Base-by-base conservation (phyloP, 73 alveolate genomes). In the Breviolum minutum region DNA sequence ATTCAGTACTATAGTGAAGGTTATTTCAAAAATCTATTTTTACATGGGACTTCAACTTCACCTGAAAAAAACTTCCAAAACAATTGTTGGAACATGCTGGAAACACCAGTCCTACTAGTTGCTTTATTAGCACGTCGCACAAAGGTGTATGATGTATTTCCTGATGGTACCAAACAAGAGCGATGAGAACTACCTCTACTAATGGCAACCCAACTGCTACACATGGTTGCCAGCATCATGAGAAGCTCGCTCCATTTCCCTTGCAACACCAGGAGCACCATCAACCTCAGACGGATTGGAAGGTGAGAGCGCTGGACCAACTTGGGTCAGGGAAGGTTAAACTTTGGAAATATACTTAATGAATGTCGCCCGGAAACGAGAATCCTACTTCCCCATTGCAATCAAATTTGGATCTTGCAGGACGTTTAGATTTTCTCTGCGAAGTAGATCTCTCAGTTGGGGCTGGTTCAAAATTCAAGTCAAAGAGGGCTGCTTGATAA, bases 221-320 rank as follows among this genome's bases (percentile, higher is more conserved):
- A 79, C 62, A 79, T 63, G 29, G 87, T 79, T 24, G 87, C 87
- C 87, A 79, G 87, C 87, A 79, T 79, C 87, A 79, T 79, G 29
- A 79, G n/a, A 6, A 27, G n/a, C 87, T 79, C 24, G 87, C n/a
- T 63, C n/a, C 27, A 79, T 26, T 13, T n/a, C 24, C 87, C 87
- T 26, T 79, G 87, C 87, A 79, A 12, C 8, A 63, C 87, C 62
- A 79, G 87, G 87, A n/a, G 7, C 64, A 79, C 87, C 87, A 79
- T 79, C 87, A 79, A 79, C 87, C 87, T 79, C 64, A 79, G 87
- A 40, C 54, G 3, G 54, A 40, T 3, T 3, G 54, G 54, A 40
- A 40, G 54, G 54, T 40, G 54, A 40, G 54, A 3, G 54, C 5
- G 54, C 54, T 40, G 54, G 54, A 40, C 54, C 54, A 40, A 40